Base-by-base conservation (phyloP, 2,329 filamentous ascomycete species). In the Stagonosporopsis tanaceti region DNA sequence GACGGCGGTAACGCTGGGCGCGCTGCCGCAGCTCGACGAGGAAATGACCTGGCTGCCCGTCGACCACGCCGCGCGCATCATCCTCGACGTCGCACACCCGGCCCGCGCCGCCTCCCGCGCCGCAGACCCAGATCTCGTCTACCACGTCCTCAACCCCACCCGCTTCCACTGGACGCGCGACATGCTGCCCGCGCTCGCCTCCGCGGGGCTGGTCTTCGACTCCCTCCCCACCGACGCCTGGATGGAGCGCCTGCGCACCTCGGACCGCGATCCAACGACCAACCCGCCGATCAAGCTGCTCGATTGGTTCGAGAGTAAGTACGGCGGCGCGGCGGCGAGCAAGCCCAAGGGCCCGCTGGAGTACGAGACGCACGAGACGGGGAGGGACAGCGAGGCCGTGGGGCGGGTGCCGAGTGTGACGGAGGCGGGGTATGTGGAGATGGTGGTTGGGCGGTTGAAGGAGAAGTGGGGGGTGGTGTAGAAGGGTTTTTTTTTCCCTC, bases 101-200 rank as follows among this genome's bases (percentile, higher is more conserved):
- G 20, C 34, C 3, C 27, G 39, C 8, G 48, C 48, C 32, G 41
- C 44, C 8, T 27, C 50, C 40, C 57, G 44, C 24, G 12, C 34
- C 7, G 22, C 42, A 2, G 40, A 56, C 6, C 30, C 51, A 0
- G 70, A 72, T 4, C 66, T 76, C 0, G 77, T 86, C 15, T 84
- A 81, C 63, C 82, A 87, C 57, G 73, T 88, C 7, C 73, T 83
- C 14, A 86, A 86, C 59, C 79, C 80, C 0, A 68, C 57, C 0
- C 71, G 74, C 6, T 82, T 86, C 63, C 76, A 81, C 50, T 87
- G 84, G 83, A 83, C 82, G 0, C 59, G 73, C 0, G 81, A 86
- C 46, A 73, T 88, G 15, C 76, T 87, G 0, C 84, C 84, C 1
- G 77, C 79, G 2, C 71, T 87, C 3, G 65, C 67, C 11, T 66